A percentile compares a stretch with the other conserved stretches of the same genome.
Conservation (phyloP, 2,329 filamentous ascomycete species). For the Fusarium denticulatum region DNA sequence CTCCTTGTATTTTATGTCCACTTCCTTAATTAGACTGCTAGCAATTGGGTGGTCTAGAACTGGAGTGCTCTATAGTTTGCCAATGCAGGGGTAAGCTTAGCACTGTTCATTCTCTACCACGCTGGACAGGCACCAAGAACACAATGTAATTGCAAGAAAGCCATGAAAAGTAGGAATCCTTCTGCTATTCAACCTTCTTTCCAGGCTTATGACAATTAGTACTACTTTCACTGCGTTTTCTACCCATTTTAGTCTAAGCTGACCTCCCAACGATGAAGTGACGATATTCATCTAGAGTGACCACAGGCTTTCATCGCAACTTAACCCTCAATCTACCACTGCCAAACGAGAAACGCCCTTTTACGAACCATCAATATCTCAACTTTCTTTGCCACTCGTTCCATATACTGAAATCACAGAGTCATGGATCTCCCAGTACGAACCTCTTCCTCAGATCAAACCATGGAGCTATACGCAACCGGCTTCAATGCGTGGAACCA, state of each 20-base stretch:
- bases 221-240: no score
- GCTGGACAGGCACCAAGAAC: not conserved
- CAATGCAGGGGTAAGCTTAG: not conserved
- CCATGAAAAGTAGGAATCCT: no score
- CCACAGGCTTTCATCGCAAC: not conserved
- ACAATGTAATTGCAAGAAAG: not conserved
- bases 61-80: not conserved
- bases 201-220: not conserved
- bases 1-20: not conserved
- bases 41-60: not conserved
- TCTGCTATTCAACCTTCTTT: not conserved
- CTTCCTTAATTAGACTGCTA: not conserved
- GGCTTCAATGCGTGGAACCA: slow-evolving; percentile 71
- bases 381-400: no score
- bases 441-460: not conserved
- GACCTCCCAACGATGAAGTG: not conserved
- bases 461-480: slow-evolving; percentile 62
- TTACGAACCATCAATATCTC: not conserved
- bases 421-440: slow-evolving; percentile 24
- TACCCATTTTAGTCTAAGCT: not conserved
- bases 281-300: not conserved
- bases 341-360: not conserved
- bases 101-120: not conserved
- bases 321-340: not conserved
- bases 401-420: no score